Conservation (phyloP, 805 yeast genomes). For the Metschnikowia anglica region DNA sequence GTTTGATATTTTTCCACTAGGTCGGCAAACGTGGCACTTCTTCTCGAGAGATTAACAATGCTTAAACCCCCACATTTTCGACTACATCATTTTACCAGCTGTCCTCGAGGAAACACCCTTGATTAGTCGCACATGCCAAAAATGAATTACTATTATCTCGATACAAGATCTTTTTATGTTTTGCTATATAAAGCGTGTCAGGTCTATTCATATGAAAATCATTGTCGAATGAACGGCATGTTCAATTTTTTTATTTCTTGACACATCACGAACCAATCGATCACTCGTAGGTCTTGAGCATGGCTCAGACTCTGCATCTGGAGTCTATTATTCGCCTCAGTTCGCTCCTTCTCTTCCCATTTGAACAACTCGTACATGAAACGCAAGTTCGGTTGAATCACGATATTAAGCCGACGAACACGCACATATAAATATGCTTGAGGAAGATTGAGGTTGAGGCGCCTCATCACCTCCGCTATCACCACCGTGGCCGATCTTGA, state of each 20-base stretch:
- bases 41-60: no score
- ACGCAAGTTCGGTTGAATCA: constrained; percentile 90
- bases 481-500: constrained; percentile 94
- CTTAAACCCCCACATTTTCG: no score
- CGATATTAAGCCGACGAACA: constrained; percentile 83
- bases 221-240: constrained; percentile 38
- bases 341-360: constrained; percentile 36
- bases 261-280: constrained; percentile 88
- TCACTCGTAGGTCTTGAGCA: constrained; percentile 46
- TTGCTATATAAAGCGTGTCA: neutral
- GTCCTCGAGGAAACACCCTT: no score
- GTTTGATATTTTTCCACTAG: no score
- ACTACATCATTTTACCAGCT: no score
- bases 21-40: no score
- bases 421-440: constrained; percentile 86
- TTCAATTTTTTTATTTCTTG: constrained; percentile 79
- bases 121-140: no score
- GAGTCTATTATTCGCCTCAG: neutral
- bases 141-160: no score
- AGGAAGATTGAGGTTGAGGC: constrained; percentile 64
- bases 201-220: no score
- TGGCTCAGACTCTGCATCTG: constrained; percentile 1
- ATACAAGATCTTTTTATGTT: no score
- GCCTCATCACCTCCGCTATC: constrained; percentile 89
- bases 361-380: constrained; percentile 79